Percentiles rank a stretch among this genome's conserved stretches.
phyloP scores from a whole-genome alignment of 441 rosid genomes.

The Corymbia citriodora region DNA sequence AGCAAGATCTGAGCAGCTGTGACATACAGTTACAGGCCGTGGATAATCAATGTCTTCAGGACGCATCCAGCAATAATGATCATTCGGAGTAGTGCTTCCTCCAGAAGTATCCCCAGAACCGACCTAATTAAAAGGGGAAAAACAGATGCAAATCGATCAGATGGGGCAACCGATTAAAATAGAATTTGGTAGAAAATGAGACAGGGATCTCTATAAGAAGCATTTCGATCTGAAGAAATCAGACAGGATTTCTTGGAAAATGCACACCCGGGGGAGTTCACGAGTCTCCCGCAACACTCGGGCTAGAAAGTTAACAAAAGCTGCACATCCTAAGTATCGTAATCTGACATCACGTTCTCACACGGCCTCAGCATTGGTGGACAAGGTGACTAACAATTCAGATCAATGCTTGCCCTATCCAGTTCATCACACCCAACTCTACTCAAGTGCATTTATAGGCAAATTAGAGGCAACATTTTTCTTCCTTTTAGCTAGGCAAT shows the following conservation, averaged over 20 bases:
- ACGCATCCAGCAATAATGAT: slow-evolving; percentile 94
- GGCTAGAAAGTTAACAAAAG: neutral
- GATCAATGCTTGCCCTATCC: neutral
- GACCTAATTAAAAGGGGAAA: slow-evolving; percentile 32
- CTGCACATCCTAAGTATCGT: neutral
- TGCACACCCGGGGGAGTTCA: neutral
- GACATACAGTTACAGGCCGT: slow-evolving; percentile 41
- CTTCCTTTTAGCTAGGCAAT: neutral
- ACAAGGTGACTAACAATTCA: neutral
- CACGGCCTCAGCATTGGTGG: neutral
- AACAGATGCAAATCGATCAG: neutral
- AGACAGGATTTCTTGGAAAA: neutral
- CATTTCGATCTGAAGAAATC: neutral
- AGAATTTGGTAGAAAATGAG: neutral
- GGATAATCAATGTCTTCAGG: slow-evolving; percentile 88
- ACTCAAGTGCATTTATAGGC: neutral
- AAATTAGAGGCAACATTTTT: neutral
- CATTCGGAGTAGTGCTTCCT: slow-evolving; percentile 59
- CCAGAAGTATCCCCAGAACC: slow-evolving; percentile 71
- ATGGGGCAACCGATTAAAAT: neutral
- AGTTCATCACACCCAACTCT: neutral
- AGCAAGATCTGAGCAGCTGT: slow-evolving; percentile 69
- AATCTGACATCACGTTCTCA: neutral
- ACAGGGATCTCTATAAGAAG: neutral
- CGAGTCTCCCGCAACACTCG: neutral